Conservation (phyloP, 805 yeast genomes). For the Candida vaughaniae region DNA sequence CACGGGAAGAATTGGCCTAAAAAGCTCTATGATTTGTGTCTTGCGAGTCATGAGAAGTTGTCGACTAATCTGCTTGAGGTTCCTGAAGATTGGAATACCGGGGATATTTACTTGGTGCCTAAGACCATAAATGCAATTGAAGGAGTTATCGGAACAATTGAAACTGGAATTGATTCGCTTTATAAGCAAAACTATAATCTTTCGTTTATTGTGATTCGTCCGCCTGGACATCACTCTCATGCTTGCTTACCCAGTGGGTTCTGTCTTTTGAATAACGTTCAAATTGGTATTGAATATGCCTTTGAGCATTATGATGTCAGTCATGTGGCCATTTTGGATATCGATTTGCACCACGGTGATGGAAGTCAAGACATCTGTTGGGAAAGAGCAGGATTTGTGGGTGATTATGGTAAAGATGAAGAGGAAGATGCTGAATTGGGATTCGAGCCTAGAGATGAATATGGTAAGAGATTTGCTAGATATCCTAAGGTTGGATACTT, state of each 20-base stretch:
- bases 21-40: slow-evolving; percentile 55
- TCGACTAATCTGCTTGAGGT: slow-evolving; percentile 61
- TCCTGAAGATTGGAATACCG: slow-evolving; percentile 79
- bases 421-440: slow-evolving; percentile 35
- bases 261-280: slow-evolving; percentile 78
- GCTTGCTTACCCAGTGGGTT: slow-evolving; percentile 84
- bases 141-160: slow-evolving; percentile 77
- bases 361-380: slow-evolving; percentile 86
- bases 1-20: slow-evolving; percentile 78
- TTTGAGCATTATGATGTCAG: slow-evolving; percentile 59
- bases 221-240: slow-evolving; percentile 88
- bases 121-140: slow-evolving; percentile 67
- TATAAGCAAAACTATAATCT: slow-evolving; percentile 27
- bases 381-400: slow-evolving; percentile 65
- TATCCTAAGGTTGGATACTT: slow-evolving; percentile 75
- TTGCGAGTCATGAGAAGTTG: slow-evolving; percentile 55
- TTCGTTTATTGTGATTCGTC: slow-evolving; percentile 69
- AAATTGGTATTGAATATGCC: slow-evolving; percentile 78
- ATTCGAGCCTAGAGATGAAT: slow-evolving; percentile 43
- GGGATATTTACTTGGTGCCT: slow-evolving; percentile 74
- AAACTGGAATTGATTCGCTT: slow-evolving; percentile 60
- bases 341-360: slow-evolving; percentile 87
- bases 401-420: slow-evolving; percentile 48
- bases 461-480: slow-evolving; percentile 42
- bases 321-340: slow-evolving; percentile 79